Evolutionary conservation across 1,284 basidiomycete species (phyloP), one percentile per base, ranked within the genome.

Genomic region (Afroboletus lepidellus): DNA sequence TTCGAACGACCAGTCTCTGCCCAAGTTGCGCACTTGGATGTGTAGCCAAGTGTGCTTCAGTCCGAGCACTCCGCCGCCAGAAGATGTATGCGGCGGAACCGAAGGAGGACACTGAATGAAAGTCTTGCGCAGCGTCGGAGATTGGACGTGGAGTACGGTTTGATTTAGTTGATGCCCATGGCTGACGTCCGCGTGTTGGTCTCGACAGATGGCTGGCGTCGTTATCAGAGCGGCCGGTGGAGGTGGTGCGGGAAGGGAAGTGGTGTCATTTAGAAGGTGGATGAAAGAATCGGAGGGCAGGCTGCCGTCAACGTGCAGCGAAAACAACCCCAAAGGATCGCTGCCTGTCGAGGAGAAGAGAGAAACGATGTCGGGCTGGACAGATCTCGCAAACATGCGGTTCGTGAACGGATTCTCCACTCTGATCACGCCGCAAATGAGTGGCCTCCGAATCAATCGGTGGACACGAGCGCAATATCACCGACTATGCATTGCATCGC

Each of bases 61-160:
- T 11, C 83, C 86, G n/a, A 93, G 73, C 20, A 72, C 73, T 36
- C 45, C 29, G 52, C 55, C 51, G 55, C 52, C 54, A 47, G 50
- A 45, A 46, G 34, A 47, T 15, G 41, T 36, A 24, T 53, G 56
- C 43, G 52, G 29, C 46, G 59, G 48, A 23, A 44, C 52, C 50
- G 60, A 47, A 27, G 58, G 74, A 39, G 80, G 90, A 66, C 77
- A 84, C 23, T 81, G 81, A 46, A 93, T 83, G 62, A 78, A 93
- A 0, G 90, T 90, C 30, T 75, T 80, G 30, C 72, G 75, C 29
- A 90, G 65, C 1, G 81, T 82, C 8, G 90, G 89, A 3, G 88
- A 90, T 62, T 93, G 91, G 41, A 94, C 79, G 60, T 94, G 91
- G n/a, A 94, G 74, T 0, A 92, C 90, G 0, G 80, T 81, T 61